Evolutionary conservation across 495 filamentous ascomycete genomes (phyloP), one percentile per base, ranked within the genome.

Genomic region (Aspergillus leporis): DNA sequence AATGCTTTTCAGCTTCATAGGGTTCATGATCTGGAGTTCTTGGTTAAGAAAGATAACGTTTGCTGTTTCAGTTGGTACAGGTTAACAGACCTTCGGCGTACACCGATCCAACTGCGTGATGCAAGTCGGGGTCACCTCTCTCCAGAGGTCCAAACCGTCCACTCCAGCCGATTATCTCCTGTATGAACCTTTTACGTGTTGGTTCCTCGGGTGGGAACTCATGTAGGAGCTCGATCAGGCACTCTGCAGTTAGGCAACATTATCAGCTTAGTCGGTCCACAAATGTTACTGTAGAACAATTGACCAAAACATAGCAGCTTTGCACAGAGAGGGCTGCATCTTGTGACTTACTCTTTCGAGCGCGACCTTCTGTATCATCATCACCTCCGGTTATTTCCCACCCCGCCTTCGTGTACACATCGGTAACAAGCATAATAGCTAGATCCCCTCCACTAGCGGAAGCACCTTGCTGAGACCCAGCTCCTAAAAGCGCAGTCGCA

Each of bases 1-100:
- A 80, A 75, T 99, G 94, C 63, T 85, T 84, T 71, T 99, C 94
- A 14, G 95, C 93, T 34, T 95, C 92, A 75, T 97, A 96, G 12
- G 87, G 84, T 50, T 96, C 90, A 70, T 90, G 85, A 66, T 97
- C 93, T 87, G 61, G 32, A 48, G 25, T 18, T 21, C 9, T 52
- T 65, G 54, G 46, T 66, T 63, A 63, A 55, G 41, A 14, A n/a
- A 45, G 16, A 23, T n/a, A 47, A 47, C 19, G 1, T 10, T 0
- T 12, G 13, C 25, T 28, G 25, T 28, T 22, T 47, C 16, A 3
- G 19, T n/a, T n/a, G 19, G 19, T 14, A 16, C 5, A 31, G 23
- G n/a, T 16, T 16, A n/a, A 59, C 71, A 16, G 66, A 87, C 87
- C 85, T 73, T 95, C 90, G 12, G 92, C 92, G 69, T 90, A 96